A percentile compares a stretch with the other conserved stretches of the same genome.
phyloP scores from a whole-genome alignment of 768 basidiomycete genomes.

The Naganishia friedmannii region DNA sequence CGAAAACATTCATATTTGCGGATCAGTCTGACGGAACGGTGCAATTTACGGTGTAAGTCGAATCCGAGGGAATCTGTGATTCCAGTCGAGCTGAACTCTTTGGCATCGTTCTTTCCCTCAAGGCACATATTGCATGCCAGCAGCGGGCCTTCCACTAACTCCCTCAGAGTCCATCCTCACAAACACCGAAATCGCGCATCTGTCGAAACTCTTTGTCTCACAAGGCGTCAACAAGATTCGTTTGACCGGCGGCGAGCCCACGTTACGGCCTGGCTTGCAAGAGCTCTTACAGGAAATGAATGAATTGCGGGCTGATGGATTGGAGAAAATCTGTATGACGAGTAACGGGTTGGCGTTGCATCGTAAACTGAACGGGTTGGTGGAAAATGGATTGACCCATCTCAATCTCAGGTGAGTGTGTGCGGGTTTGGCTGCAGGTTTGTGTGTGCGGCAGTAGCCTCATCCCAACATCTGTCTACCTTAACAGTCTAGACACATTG shows the following conservation, averaged over 20 bases:
- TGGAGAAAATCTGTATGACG: conserved; percentile 78
- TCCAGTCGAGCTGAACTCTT: conserved; percentile 26
- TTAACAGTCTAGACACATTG: conserved; percentile 70
- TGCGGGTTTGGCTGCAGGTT: too few relatives aligned
- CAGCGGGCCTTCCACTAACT: conserved; percentile 70
- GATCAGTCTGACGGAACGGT: conserved; percentile 79
- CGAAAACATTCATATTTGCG: conserved; percentile 81
- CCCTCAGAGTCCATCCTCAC: conserved; percentile 68
- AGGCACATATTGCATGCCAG: conserved; percentile 93
- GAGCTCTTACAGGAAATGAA: conserved; percentile 67
- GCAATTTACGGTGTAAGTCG: conserved; percentile 74
- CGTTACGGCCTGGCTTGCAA: conserved; percentile 69
- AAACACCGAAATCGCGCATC: conserved; percentile 69
- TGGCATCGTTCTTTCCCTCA: background rate
- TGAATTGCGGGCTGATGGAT: conserved; percentile 61
- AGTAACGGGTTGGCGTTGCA: conserved; percentile 71
- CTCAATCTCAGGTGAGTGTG: conserved; percentile 59
- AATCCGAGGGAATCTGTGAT: conserved; percentile 12
- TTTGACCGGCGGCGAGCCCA: conserved; percentile 84
- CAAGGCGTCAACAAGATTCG: conserved; percentile 83
- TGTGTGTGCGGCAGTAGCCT: background rate
- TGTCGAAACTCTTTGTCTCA: conserved; percentile 72
- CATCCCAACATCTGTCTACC: background rate
- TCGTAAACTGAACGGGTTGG: conserved; percentile 66
- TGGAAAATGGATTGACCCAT: conserved; percentile 72